These are phyloP conservation scores for Pyronema domesticum DNA, from an alignment of 495 filamentous ascomycete genomes.

Conservation along the genomic window DNA sequence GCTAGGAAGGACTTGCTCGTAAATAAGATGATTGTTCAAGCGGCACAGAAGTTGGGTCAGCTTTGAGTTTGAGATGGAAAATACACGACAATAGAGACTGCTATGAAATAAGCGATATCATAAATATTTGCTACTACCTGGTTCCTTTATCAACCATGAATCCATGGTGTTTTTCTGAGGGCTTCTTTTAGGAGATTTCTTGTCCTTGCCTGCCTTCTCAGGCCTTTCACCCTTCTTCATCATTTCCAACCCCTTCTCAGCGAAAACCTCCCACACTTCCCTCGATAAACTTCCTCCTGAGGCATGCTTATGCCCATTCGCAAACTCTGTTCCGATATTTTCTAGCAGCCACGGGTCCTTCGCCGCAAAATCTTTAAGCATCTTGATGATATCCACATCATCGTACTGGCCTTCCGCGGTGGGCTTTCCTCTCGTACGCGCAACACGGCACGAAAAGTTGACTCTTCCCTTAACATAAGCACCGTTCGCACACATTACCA, in stretches of 20 bases:
- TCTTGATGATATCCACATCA: conserved; percentile 38
- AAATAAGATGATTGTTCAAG: conserved; percentile 24
- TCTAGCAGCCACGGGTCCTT: conserved; percentile 26
- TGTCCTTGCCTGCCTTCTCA: not conserved
- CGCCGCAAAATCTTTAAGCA: conserved; percentile 28
- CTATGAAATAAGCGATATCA: too few species aligned
- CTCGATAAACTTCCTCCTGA: conserved; percentile 37
- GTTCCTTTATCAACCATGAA: not conserved
- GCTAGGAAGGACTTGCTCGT: conserved; percentile 33
- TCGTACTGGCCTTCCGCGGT: conserved; percentile 27
- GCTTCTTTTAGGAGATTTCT: conserved; percentile 23
- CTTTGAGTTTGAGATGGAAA: too few species aligned
- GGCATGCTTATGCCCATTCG: conserved; percentile 41
- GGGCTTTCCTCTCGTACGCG: conserved; percentile 5
- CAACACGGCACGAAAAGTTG: conserved; percentile 41
- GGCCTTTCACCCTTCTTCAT: not conserved
- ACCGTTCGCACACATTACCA: conserved; percentile 40
- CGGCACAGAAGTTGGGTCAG: not conserved
- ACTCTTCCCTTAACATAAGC: conserved; percentile 39
- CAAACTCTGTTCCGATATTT: conserved; percentile 37
- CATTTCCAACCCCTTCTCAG: conserved; percentile 23
- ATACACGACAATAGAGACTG: too few species aligned
- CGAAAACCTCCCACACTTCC: conserved; percentile 36
- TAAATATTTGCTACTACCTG: too few species aligned
- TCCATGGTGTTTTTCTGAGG: conserved; percentile 20